A percentile compares a stretch with the other conserved stretches of the same genome.
These are phyloP conservation scores for Moricandia moricandioides DNA, from an alignment of 345 rosid species.

Conservation along the genomic window DNA sequence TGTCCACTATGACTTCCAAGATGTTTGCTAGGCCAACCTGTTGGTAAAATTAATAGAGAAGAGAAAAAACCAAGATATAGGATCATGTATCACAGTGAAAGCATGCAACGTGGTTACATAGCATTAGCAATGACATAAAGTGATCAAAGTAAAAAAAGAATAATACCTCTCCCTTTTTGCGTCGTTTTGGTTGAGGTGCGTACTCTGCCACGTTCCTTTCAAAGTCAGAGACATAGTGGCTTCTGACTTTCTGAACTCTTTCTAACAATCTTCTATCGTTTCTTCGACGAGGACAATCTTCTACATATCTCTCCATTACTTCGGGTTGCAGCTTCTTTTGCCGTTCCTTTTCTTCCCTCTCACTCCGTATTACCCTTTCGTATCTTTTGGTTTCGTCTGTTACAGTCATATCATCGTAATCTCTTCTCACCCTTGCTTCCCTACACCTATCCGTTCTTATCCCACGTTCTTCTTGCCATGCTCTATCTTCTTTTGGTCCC, in stretches of 20 bases:
- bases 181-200: slow-evolving; percentile 73
- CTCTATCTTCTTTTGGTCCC: slow-evolving; percentile 58
- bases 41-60: not conserved
- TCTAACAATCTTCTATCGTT: slow-evolving; percentile 57
- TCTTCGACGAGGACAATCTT: slow-evolving; percentile 60
- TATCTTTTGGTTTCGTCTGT: slow-evolving; percentile 49
- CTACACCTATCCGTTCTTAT: slow-evolving; percentile 55
- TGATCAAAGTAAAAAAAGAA: not conserved
- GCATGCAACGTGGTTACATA: slow-evolving; percentile 4
- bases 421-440: slow-evolving; percentile 54
- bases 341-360: slow-evolving; percentile 77
- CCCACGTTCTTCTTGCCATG: slow-evolving; percentile 77
- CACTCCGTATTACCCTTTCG: slow-evolving; percentile 44
- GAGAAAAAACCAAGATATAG: not conserved
- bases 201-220: slow-evolving; percentile 48
- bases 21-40: slow-evolving; percentile 87
- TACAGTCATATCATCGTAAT: slow-evolving; percentile 26
- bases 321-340: slow-evolving; percentile 57
- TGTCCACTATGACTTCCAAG: slow-evolving; percentile 70
- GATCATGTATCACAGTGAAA: not conserved
- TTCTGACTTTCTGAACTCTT: slow-evolving; percentile 67
- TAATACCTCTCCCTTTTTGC: slow-evolving; percentile 88
- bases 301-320: slow-evolving; percentile 35
- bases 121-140: not conserved
- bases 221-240: slow-evolving; percentile 15